Base-by-base conservation (phyloP, 1,284 basidiomycete genomes). In the Kalmanozyma brasiliensis region DNA sequence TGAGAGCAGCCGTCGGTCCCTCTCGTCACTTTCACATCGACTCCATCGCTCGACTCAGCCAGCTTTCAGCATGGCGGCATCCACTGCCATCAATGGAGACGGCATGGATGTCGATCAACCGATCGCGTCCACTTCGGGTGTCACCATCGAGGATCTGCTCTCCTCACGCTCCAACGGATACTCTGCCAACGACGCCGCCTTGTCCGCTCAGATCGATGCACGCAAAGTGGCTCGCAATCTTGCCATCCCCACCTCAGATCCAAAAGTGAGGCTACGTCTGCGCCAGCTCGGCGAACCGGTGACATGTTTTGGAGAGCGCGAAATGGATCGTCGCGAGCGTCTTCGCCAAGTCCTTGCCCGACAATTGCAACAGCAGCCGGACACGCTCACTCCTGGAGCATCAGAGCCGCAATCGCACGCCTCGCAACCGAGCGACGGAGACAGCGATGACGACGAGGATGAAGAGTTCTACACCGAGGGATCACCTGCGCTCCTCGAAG, bases 391-490 rank as follows among this genome's bases (percentile, higher is more conserved):
- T 5, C 34, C 60, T 14, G 35, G 23, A 2, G 42, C 44, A 16
- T 44, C 57, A 20, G 89, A 89, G 65, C 88, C 91, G 65, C 79
- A 81, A 34, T 85, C 87, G 1, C 88, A 88, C 82, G 87, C 88
- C 40, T 64, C 61, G 19, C 86, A 90, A 20, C 86, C 90, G 24
- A 43, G 44, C 20, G 81, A 83, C 16, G 56, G 59, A 16, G 60
- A 65, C n/a, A 66, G 55, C 6, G 44, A 48, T 4, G 29, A 47
- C 38, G 57, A 70, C 86, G 74, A 84, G 43, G 88, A 91, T 79
- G 94, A 96, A 80, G 96, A 98, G 80, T 98, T 98, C 84, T 98
- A 94, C 83, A 91, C 95, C 4, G 91, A 92, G 58, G 95, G 95
- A 3, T 88, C 92, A 1, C 84, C 93, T 9, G 91, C 90, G 67